phyloP scores from a whole-genome alignment of 2,329 filamentous ascomycete species.

The Dactylellina drechsleri region DNA sequence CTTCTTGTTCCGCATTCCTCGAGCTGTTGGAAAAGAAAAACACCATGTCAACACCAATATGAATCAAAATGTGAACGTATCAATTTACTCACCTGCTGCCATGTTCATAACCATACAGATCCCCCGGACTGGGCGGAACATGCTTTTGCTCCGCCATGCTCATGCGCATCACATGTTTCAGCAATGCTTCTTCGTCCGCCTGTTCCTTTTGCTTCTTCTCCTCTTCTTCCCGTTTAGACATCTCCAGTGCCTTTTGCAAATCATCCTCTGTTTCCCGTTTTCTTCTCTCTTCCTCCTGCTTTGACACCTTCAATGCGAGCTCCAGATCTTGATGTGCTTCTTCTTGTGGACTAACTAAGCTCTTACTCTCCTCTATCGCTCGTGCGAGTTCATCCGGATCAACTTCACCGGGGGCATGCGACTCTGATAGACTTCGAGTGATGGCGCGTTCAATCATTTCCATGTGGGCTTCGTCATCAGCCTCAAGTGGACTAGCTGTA shows the following conservation, averaged over 20 bases:
- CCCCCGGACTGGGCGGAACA: constrained; percentile 54
- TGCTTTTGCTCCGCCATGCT: constrained; percentile 74
- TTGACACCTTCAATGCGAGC: constrained; percentile 46
- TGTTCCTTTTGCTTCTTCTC: constrained; percentile 61
- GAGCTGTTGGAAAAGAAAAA: constrained; percentile 59
- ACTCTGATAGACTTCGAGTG: constrained; percentile 30
- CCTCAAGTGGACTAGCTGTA: constrained; percentile 58
- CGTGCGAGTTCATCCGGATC: constrained; percentile 61
- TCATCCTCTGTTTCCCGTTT: constrained; percentile 58
- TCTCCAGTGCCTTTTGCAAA: constrained; percentile 63
- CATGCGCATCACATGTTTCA: constrained; percentile 82
- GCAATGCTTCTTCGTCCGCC: constrained; percentile 76
- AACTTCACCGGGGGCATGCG: constrained; percentile 55
- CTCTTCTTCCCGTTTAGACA: constrained; percentile 62
- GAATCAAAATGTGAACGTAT: background rate
- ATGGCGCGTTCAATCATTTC: constrained; percentile 63
- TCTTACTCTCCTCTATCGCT: constrained; percentile 63
- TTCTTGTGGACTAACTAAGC: constrained; percentile 52
- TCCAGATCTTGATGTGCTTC: constrained; percentile 47
- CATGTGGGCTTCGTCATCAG: constrained; percentile 63
- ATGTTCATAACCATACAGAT: constrained; percentile 55
- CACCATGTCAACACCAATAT: constrained; percentile 19
- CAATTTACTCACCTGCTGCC: constrained; percentile 59
- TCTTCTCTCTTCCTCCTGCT: constrained; percentile 63
- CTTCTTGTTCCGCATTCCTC: constrained; percentile 62